Conservation (phyloP, 2,329 filamentous ascomycete species). For the Curvularia sp. region DNA sequence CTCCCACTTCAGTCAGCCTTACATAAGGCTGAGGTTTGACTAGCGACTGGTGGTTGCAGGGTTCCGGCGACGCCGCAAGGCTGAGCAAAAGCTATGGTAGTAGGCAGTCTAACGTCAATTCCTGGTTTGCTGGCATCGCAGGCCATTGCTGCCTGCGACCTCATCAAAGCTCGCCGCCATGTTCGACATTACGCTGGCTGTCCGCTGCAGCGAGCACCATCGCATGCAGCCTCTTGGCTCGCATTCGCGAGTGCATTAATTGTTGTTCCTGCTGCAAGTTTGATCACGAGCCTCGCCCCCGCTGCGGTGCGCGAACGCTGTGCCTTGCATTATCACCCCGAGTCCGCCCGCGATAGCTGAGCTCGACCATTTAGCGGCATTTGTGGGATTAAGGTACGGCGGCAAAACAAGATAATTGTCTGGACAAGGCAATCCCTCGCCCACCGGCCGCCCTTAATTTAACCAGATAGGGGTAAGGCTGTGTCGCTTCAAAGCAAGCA, state of each 20-base stretch:
- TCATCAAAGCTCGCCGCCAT: neutral
- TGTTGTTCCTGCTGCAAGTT: conserved; percentile 30
- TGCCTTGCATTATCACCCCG: conserved; percentile 35
- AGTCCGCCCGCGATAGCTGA: conserved; percentile 27
- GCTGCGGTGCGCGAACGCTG: conserved; percentile 39
- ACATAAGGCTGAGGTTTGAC: conserved; percentile 25
- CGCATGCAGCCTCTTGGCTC: conserved; percentile 11
- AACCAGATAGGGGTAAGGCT: conserved; percentile 25
- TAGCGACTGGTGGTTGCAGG: conserved; percentile 43
- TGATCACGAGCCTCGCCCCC: conserved; percentile 37
- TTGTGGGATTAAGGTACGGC: conserved; percentile 27
- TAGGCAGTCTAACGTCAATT: conserved; percentile 16
- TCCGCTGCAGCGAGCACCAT: conserved; percentile 7
- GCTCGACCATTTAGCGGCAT: conserved; percentile 34
- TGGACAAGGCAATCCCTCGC: conserved; percentile 23
- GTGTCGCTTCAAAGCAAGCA: conserved; percentile 18
- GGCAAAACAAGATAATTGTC: conserved; percentile 34
- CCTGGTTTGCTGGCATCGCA: conserved; percentile 20
- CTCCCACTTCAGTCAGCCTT: conserved; percentile 42
- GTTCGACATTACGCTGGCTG: conserved; percentile 4
- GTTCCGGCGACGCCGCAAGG: conserved; percentile 31
- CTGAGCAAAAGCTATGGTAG: conserved; percentile 29
- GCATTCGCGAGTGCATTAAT: conserved; percentile 23
- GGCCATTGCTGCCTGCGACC: conserved; percentile 20
- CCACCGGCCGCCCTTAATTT: conserved; percentile 29